Evolutionary conservation across 805 yeast genomes (phyloP).

Genomic region (Lipomyces kockii): DNA sequence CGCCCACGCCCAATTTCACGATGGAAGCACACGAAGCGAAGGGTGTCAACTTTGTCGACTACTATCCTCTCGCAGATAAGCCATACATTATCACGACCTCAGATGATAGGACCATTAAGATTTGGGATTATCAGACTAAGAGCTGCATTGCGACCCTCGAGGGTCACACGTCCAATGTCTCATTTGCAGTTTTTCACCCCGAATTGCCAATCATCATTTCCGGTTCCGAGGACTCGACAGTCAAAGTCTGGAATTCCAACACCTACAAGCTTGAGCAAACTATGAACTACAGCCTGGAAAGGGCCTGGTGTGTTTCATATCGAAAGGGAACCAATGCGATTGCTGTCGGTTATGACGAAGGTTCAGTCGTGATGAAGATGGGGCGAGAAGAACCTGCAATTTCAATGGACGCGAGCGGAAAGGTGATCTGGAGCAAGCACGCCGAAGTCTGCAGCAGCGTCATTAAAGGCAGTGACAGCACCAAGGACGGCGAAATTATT

Average conservation of each 20-base stretch:
- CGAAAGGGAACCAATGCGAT: conserved; percentile 75
- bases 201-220: conserved; percentile 91
- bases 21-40: conserved; percentile 86
- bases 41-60: conserved; percentile 95
- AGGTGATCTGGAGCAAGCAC: conserved; percentile 87
- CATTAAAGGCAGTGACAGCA: conserved; percentile 56
- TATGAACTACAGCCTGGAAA: conserved; percentile 85
- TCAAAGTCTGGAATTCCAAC: conserved; percentile 92
- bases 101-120: conserved; percentile 80
- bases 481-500: conserved; percentile 80
- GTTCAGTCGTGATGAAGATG: conserved; percentile 81
- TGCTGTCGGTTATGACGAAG: conserved; percentile 94
- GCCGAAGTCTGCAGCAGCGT: conserved; percentile 86
- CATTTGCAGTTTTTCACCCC: conserved; percentile 98
- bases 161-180: conserved; percentile 92
- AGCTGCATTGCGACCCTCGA: conserved; percentile 91
- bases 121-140: conserved; percentile 94
- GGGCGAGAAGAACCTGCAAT: conserved; percentile 94
- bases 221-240: conserved; percentile 95
- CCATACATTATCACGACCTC: conserved; percentile 95
- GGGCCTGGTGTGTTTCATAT: conserved; percentile 93
- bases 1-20: conserved; percentile 86
- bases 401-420: conserved; percentile 92
- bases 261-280: conserved; percentile 94
- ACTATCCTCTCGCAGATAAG: conserved; percentile 95